A percentile compares a stretch with the other conserved stretches of the same genome.
phyloP scores from a whole-genome alignment of 495 filamentous ascomycete species.

The Tuber umbilicatum region DNA sequence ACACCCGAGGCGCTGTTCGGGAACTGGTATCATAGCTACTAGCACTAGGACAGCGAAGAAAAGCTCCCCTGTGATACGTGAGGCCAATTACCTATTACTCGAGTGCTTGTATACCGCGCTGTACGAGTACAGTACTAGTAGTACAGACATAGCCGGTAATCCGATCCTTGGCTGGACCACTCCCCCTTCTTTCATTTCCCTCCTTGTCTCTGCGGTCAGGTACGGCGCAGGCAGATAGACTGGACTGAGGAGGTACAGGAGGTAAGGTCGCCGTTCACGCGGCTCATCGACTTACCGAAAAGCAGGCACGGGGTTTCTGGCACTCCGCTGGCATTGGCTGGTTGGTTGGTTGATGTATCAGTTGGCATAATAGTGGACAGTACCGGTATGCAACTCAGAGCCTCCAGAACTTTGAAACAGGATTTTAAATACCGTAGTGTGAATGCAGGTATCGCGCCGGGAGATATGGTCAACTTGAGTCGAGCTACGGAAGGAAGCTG shows the following conservation, averaged over 20 bases:
- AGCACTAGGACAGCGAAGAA: neutral
- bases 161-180: neutral
- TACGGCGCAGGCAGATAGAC: neutral
- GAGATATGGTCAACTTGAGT: neutral
- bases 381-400: neutral
- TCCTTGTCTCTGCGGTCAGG: neutral
- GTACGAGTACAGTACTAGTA: neutral
- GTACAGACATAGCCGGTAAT: neutral
- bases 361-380: neutral
- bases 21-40: neutral
- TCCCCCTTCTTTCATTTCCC: neutral
- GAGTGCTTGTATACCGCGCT: too few species aligned
- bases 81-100: too few species aligned
- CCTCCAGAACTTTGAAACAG: neutral
- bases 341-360: neutral
- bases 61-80: neutral
- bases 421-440: neutral
- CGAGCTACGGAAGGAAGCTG: neutral
- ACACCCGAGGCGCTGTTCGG: too few species aligned
- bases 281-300: conserved; percentile 1
- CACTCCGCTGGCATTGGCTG: neutral
- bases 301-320: neutral
- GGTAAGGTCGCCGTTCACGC: neutral
- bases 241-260: neutral
- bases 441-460: neutral